Evolutionary conservation across 1,139 yeast genomes (phyloP).

Genomic region (Hyphopichia fennica): DNA sequence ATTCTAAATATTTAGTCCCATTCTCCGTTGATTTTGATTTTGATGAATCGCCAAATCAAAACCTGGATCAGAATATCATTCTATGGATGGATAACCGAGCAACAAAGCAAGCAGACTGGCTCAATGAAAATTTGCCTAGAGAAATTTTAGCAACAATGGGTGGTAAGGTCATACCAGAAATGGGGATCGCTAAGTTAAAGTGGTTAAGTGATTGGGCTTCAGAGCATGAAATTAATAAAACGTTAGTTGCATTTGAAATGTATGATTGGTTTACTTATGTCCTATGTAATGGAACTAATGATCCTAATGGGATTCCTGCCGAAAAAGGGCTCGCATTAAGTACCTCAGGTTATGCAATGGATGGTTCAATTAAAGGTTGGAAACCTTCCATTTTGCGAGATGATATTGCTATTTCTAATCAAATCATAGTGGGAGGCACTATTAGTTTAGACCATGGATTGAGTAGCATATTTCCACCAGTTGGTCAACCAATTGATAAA

Average conservation of each 20-base stretch:
- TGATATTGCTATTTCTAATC: neutral
- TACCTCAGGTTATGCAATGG: conserved; percentile 31
- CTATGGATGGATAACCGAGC: conserved; percentile 64
- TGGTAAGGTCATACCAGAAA: conserved; percentile 52
- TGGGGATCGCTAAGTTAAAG: conserved; percentile 55
- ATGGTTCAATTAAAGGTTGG: conserved; percentile 63
- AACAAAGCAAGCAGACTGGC: conserved; percentile 24
- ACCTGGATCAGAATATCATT: conserved; percentile 38
- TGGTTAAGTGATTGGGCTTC: conserved; percentile 26
- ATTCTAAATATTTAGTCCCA: conserved; percentile 21
- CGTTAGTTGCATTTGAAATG: conserved; percentile 48
- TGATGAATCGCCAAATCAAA: conserved; percentile 2
- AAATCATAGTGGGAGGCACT: neutral
- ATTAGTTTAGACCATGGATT: neutral
- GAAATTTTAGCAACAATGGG: conserved; percentile 31
- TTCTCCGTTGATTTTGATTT: conserved; percentile 20
- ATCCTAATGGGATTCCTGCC: conserved; percentile 10
- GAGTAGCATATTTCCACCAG: neutral
- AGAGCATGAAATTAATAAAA: conserved; percentile 5
- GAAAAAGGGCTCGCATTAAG: neutral
- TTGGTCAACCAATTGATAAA: conserved; percentile 4
- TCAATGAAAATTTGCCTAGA: conserved; percentile 23
- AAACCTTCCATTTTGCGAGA: conserved; percentile 19
- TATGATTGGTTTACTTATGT: conserved; percentile 50
- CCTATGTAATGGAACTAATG: conserved; percentile 27